Evolutionary conservation across 345 rosid genomes (phyloP).

Genomic region (Bruguiera parviflora): DNA sequence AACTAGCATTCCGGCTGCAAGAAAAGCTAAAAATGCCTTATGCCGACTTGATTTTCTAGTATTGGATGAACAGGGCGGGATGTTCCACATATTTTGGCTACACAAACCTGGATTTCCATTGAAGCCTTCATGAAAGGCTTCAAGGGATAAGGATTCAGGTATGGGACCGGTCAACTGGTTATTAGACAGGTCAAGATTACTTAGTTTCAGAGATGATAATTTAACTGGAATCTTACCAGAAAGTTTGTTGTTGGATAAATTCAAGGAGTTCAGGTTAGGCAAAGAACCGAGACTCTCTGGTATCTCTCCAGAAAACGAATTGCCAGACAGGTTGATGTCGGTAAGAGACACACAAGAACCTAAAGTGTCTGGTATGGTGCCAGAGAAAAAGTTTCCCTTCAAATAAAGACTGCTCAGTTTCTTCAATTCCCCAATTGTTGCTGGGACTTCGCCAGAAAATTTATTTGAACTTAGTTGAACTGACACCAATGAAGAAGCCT

Average conservation of each 20-base stretch:
- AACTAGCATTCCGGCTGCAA: conserved; percentile 35
- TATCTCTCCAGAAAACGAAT: conserved; percentile 58
- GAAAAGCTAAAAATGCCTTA: conserved; percentile 36
- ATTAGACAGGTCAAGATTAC: conserved; percentile 74
- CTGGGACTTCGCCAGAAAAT: conserved; percentile 56
- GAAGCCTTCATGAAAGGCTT: conserved; percentile 45
- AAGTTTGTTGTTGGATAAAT: conserved; percentile 62
- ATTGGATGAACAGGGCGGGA: conserved; percentile 42
- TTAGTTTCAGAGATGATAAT: conserved; percentile 50
- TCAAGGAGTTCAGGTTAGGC: conserved; percentile 53
- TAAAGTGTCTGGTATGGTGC: conserved; percentile 53
- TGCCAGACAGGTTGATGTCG: conserved; percentile 52
- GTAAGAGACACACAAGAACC: conserved; percentile 53
- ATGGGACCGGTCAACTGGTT: conserved; percentile 59
- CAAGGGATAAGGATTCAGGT: conserved; percentile 45
- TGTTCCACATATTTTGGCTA: conserved; percentile 37
- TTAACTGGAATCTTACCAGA: conserved; percentile 64
- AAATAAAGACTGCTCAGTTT: conserved; percentile 45
- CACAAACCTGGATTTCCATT: conserved; percentile 64
- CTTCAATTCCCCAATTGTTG: conserved; percentile 49
- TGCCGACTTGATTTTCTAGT: conserved; percentile 24
- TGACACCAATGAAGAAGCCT: conserved; percentile 50
- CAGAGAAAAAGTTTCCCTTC: conserved; percentile 48
- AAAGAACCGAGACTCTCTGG: conserved; percentile 53
- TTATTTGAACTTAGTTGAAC: conserved; percentile 46